Evolutionary conservation across 176 grass and related monocot species (phyloP), one percentile per base, ranked within the genome.

Genomic region (Lolium rigidum): DNA sequence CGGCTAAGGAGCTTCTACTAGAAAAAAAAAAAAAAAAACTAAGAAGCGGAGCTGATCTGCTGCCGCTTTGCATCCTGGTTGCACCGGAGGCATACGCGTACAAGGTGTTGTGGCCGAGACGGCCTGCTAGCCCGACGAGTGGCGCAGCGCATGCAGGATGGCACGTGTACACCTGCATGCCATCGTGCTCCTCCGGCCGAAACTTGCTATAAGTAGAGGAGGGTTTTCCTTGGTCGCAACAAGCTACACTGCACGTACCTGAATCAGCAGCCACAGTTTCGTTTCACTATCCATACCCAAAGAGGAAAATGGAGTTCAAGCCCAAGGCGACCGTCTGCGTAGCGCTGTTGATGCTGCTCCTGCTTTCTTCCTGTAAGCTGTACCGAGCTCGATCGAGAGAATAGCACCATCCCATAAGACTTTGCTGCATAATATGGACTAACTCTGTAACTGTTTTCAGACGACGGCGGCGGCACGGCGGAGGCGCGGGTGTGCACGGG

Each of bases 401-500:
- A 10, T 1, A 11, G 9, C 6, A 15, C 22, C 20, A 0, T 41
- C 38, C 15, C 9, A 6, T 52, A 28, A 25, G 20, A 17, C 7
- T 20, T 39, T 80, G 48, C 48, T 28, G 37, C 39, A 0, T 6
- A 25, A 13, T 4, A 9, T 16, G 3, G 4, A 13, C 16, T 52
- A 51, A 66, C 46, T 9, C 11, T 22, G 13, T 51, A 47, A 74
- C 25, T 6, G 9, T 8, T 75, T 52, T 18, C 72, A 76, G 72
- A 76, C 72, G 48, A 31, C 14, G 24, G 22, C 24, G 24, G 48
- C 70, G 37, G 79, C 25, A 28, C 17, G 47, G 39, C 22, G 48
- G 72, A 89, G 82, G 87, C 87, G 57, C 75, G 76, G 47, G 68
- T 89, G 22, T 89, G 82, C 76, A 85, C 69, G 37, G 87, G 82